Evolutionary conservation across 2,329 filamentous ascomycete species (phyloP), one percentile per base, ranked within the genome.

Genomic region (Lecanicillium sp.): DNA sequence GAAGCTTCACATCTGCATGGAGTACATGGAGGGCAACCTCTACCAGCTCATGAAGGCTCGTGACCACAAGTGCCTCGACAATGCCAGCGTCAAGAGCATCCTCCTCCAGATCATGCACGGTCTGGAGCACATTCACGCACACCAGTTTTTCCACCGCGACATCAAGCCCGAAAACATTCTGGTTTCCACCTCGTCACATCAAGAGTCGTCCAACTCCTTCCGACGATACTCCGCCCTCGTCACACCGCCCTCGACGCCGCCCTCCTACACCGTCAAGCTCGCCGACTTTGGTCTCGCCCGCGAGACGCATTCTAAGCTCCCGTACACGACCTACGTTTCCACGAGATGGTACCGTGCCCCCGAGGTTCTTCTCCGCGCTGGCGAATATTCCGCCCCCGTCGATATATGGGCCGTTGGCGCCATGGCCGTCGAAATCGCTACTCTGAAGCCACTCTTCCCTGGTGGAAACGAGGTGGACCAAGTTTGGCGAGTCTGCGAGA

Each of bases 121-220:
- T 47, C 78, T 98, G 23, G 90, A 98, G 65, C 93, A 98, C 66
- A 97, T 98, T 51, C 93, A 98, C 69, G 86, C 90, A 30, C 89
- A 97, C 70, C 82, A 87, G 65, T 98, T 98, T 72, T 98, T 98
- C 71, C 93, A 98, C 68, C 89, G 93, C 61, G 93, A 98, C 63
- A 97, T 98, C 70, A 98, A 98, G 68, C 93, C 93, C 29, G 93
- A 98, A 68, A 98, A 98, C 67, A 98, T 98, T 51, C 79, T 98
- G 21, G 91, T 98, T 8, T 95, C 93, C 1, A 94, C 90, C 23
- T 94, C 91, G 2, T 81, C 87, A 32, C 88, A 81, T 55, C 84
- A 85, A 55, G 93, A 98, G 59, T 80, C 85, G 44, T 77, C 78
- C 52, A 93, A 87, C 62, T 84, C 90, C 0, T 96, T 97, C 72